These are phyloP conservation scores for Paratinospora sagittata DNA, from an alignment of 164 flowering plant species.

Conservation along the genomic window DNA sequence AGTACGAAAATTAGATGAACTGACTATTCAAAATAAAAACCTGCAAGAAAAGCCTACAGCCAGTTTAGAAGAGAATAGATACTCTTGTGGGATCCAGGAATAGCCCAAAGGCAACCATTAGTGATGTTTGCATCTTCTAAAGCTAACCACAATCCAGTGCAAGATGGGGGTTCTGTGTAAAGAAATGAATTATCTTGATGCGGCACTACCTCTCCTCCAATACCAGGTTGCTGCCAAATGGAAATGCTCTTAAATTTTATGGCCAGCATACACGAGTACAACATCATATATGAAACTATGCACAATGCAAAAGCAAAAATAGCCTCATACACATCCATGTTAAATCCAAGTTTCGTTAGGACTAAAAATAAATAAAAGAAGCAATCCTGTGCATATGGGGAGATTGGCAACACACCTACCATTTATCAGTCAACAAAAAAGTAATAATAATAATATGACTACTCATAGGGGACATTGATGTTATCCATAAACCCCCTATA, in stretches of 20 bases:
- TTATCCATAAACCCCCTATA: too few relatives aligned
- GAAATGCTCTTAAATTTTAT: slow-evolving; percentile 10
- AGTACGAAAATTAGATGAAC: slow-evolving; percentile 4
- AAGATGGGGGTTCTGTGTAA: slow-evolving; percentile 76
- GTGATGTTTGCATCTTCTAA: slow-evolving; percentile 77
- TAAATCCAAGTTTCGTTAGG: too few relatives aligned
- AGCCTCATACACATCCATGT: too few relatives aligned
- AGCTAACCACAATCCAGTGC: slow-evolving; percentile 94
- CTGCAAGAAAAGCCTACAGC: not conserved
- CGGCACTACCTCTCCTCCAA: slow-evolving; percentile 96
- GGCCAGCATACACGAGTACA: not conserved
- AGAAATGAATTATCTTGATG: slow-evolving; percentile 97
- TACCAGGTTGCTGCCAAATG: slow-evolving; percentile 88
- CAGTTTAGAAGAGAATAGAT: slow-evolving; percentile 11
- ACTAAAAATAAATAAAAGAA: too few relatives aligned
- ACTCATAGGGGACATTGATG: too few relatives aligned
- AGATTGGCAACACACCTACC: too few relatives aligned
- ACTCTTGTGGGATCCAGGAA: slow-evolving; percentile 96
- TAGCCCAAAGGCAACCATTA: slow-evolving; percentile 97
- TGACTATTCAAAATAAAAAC: not conserved
- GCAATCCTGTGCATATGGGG: too few relatives aligned
- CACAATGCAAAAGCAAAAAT: too few relatives aligned
- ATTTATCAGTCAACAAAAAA: too few relatives aligned
- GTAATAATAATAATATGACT: too few relatives aligned
- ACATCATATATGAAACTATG: not conserved